Conservation (phyloP, 305 asterid species). For the Fraxinus sp. region DNA sequence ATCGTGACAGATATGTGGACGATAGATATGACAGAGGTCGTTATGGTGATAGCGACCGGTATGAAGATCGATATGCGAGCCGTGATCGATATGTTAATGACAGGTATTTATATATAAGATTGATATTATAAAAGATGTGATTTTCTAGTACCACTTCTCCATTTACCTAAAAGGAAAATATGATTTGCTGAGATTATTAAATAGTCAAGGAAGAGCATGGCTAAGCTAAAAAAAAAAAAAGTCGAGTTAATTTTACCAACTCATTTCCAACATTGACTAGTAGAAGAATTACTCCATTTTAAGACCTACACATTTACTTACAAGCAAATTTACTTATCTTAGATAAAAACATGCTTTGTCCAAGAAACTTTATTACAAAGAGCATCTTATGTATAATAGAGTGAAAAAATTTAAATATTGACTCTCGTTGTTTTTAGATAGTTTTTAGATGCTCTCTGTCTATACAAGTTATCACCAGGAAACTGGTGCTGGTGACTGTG, state of each 20-base stretch:
- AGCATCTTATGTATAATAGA: no score
- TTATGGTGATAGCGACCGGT: constrained; percentile 69
- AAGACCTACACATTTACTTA: neutral
- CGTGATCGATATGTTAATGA: constrained; percentile 70
- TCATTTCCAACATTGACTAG: neutral
- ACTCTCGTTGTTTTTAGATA: neutral
- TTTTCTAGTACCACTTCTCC: neutral
- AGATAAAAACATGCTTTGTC: neutral
- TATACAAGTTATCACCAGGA: neutral
- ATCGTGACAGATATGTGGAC: constrained; percentile 67
- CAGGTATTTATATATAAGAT: constrained; percentile 42
- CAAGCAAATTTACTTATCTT: neutral
- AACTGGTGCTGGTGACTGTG: neutral
- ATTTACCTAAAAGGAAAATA: neutral
- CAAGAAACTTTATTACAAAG: neutral
- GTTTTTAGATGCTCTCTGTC: neutral
- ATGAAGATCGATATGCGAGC: constrained; percentile 62
- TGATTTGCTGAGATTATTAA: neutral
- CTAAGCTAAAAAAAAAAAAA: neutral
- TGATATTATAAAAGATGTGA: neutral
- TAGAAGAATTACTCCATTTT: neutral
- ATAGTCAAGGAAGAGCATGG: neutral
- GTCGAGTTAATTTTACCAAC: neutral
- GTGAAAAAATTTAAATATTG: neutral
- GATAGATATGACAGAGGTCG: constrained; percentile 72